Conservation (phyloP, 169 alveolate genomes). For the Eimeria necatrix region DNA sequence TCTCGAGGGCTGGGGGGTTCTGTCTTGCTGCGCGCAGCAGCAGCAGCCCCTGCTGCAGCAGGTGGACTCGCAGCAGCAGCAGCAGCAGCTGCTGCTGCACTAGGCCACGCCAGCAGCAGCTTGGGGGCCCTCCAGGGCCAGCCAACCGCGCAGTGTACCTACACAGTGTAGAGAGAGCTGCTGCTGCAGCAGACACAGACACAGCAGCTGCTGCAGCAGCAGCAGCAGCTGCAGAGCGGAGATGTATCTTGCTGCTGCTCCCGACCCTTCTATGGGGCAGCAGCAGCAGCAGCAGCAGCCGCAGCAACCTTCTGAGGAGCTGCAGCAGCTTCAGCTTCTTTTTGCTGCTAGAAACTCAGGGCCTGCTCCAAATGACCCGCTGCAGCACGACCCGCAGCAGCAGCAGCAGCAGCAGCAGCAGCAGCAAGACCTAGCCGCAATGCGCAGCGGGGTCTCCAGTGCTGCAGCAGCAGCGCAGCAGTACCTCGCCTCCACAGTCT, state of each 20-base stretch:
- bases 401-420: constrained; percentile 62
- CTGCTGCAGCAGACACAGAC: neutral
- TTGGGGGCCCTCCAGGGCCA: neutral
- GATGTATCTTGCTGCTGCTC: constrained; percentile 33
- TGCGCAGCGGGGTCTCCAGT: neutral
- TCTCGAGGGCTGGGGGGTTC: too few species aligned
- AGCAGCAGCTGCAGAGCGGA: neutral
- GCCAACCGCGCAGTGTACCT: neutral
- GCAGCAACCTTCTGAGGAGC: constrained; percentile 65
- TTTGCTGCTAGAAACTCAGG: constrained; percentile 22
- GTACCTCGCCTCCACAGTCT: neutral
- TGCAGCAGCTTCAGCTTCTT: constrained; percentile 62
- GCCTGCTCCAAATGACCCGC: neutral
- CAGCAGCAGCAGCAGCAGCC: constrained; percentile 69
- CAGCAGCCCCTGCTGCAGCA: too few species aligned
- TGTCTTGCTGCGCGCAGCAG: too few species aligned
- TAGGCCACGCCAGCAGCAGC: neutral
- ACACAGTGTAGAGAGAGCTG: neutral
- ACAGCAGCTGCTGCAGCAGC: constrained; percentile 54
- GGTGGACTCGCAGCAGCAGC: neutral
- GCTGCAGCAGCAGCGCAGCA: constrained; percentile 64
- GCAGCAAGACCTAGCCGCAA: constrained; percentile 7
- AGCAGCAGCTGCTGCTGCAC: neutral
- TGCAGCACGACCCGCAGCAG: constrained; percentile 42
- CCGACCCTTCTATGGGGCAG: constrained; percentile 57